Conservation (phyloP, 2,329 filamentous ascomycete species). For the Phialophora verrucosa region DNA sequence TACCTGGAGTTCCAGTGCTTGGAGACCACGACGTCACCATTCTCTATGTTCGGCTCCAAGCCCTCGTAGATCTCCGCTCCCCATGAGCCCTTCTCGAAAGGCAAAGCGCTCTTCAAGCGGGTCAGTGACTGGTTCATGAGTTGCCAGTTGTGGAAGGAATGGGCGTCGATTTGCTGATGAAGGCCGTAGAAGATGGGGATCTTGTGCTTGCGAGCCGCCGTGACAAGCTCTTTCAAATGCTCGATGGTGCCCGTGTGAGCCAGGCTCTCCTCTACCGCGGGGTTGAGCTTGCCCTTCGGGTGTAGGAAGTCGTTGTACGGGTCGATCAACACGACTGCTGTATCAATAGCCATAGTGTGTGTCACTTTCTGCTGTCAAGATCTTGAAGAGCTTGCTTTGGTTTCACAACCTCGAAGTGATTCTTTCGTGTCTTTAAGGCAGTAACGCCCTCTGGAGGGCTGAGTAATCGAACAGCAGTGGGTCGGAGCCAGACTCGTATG, state of each 20-base stretch:
- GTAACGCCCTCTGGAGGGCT: not conserved
- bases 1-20: conserved; percentile 45
- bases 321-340: conserved; percentile 38
- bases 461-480: not conserved
- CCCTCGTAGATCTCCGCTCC: conserved; percentile 43
- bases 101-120: conserved; percentile 30
- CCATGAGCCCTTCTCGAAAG: conserved; percentile 42
- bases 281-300: conserved; percentile 33
- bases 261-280: conserved; percentile 7
- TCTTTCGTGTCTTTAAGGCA: not conserved
- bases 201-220: conserved; percentile 36
- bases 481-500: not conserved
- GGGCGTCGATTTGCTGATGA: conserved; percentile 42
- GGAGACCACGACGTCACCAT: conserved; percentile 43
- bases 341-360: conserved; percentile 12
- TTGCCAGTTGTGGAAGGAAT: conserved; percentile 41
- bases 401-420: not conserved
- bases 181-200: conserved; percentile 47
- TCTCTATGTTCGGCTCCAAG: conserved; percentile 40
- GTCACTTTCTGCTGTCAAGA: not conserved
- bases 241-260: conserved; percentile 37
- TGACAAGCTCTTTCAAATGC: conserved; percentile 40
- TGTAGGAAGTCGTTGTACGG: conserved; percentile 41
- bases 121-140: conserved; percentile 39
- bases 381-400: not conserved